Base-by-base conservation (phyloP, 2,329 filamentous ascomycete genomes). In the Colletotrichum spinosum region DNA sequence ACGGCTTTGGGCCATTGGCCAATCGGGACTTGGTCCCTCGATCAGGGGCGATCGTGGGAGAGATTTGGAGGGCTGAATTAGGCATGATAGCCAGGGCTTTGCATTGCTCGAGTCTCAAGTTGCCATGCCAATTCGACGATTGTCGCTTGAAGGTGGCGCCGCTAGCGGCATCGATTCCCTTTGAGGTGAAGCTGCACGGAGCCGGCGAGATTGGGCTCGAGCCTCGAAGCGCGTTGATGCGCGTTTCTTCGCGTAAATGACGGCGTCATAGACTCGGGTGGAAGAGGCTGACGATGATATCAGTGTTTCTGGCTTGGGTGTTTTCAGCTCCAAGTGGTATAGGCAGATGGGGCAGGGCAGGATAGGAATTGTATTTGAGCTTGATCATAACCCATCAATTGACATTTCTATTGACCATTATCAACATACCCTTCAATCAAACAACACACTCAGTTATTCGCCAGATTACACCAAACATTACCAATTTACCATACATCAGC, bases 211-310 rank as follows among this genome's bases (percentile, higher is more conserved):
- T 12, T 38, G 55, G 35, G 46, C 52, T 49, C 48, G n/a, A n/a
- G 25, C 25, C 25, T 25, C 25, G 25, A 25, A 25, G 35, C 49
- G 53, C 61, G 57, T 56, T 55, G 35, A 46, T 57, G 58, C 60
- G 52, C 50, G 46, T 44, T 60, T 60, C 55, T 48, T 60, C 58
- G 55, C 51, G 63, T 58, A 50, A 52, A 67, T 68, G 54, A 68
- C 10, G 48, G 67, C 67, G 67, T 68, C 67, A 68, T 68, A 67
- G 67, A 67, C 25, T 33, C 25, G 25, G 3, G 25, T 25, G 25
- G 3, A 4, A 13, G n/a, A 17, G 8, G 44, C 15, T 35, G 34
- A 37, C 7, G 17, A 64, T 67, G 55, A 63, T 50, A 41, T 55
- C 50, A 44, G 33, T 17, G 38, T 39, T 46, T 35, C 6, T 44